Base-by-base conservation (phyloP, 2,329 filamentous ascomycete genomes). In the Mycosphaerelloides madeirae region DNA sequence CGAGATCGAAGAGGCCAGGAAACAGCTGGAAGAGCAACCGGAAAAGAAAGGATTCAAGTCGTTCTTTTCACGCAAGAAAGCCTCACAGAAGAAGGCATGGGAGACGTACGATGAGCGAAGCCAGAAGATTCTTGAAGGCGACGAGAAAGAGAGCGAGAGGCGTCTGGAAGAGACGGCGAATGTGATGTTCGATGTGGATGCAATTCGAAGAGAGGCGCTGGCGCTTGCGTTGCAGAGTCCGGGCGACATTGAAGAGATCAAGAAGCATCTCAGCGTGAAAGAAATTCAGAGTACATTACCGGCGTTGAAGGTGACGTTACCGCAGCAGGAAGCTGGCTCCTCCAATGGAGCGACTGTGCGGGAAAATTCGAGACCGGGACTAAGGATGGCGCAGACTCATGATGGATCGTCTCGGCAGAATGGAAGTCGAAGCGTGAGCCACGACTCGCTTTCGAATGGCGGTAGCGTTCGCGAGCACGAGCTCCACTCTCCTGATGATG, bases 1-100 rank as follows among this genome's bases (percentile, higher is more conserved):
- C 58, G 93, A 98, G 68, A 95, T 98, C 41, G 91, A 97, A 64
- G 90, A 95, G 67, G 93, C 93, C 6, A 80, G 93, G 29, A 89
- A 84, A 62, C 82, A 93, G 59, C 76, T 95, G 3, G 89, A 95
- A 59, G 83, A 80, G 62, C 85, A 93, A 58, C 83, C 82, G 14
- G 54, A 85, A 59, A 81, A 83, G 60, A 76, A 79, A 65, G 69
- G 78, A 32, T 89, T 91, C 58, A 68, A 65, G 41, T 80, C 81
- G 29, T 80, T 94, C 56, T 96, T 96, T 68, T 83, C 84, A 32
- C 89, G 87, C 59, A 95, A 87, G 69, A 85, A 84, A 66, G 71
- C 77, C 32, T 74, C 76, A 1, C 78, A 89, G 61, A 90, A 88
- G 68, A 88, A 89, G 61, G 85, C 87, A 43, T 96, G 91, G 91